Evolutionary conservation across 371 early-diverging fungal species (phyloP), one percentile per base, ranked within the genome.

Genomic region (Nematocida ironsii): DNA sequence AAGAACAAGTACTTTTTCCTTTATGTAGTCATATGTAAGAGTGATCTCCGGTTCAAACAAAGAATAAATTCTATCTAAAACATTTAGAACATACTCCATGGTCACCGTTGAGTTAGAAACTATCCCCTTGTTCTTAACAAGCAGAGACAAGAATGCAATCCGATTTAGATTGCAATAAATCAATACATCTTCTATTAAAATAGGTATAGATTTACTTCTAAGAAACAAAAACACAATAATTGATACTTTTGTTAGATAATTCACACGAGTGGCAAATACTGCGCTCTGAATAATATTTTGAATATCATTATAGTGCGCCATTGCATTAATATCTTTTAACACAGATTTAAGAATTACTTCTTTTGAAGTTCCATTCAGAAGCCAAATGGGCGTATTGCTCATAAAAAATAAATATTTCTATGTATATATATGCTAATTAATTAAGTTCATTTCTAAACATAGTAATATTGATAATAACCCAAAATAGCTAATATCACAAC

Each of bases 141-240:
- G 33, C 5, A 68, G 62, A 13, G 80, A 78, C 18, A 78, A 48
- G 18, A 78, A 67, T 16, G 58, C 20, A 9, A 70, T 27, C 50
- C 71, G 70, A 23, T 56, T 40, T 18, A 6, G 7, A 5, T 44
- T 60, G 25, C 56, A 57, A 42, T 78, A 78, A 2, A 55, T 71
- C 5, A 70, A 11, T 5, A 78, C 67, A 70, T 78, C 80, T 40
- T 78, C 80, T 67, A 78, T 45, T 23, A 78, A 44, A 16, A 78
- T 62, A 4, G 80, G 80, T 25, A 55, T 68, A 9, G 47, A 27
- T 40, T 62, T 50, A n/a, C 52, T 73, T 39, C 56, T 13, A 70
- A 73, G 73, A 62, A 56, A 52, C 6, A 73, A 16, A 62, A 56
- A 73, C 11, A 58, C 62, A 23, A 62, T 40, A 16, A 73, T 58